These are phyloP conservation scores for Flaveria robusta DNA, from an alignment of 129 eudicot genomes.

Conservation along the genomic window DNA sequence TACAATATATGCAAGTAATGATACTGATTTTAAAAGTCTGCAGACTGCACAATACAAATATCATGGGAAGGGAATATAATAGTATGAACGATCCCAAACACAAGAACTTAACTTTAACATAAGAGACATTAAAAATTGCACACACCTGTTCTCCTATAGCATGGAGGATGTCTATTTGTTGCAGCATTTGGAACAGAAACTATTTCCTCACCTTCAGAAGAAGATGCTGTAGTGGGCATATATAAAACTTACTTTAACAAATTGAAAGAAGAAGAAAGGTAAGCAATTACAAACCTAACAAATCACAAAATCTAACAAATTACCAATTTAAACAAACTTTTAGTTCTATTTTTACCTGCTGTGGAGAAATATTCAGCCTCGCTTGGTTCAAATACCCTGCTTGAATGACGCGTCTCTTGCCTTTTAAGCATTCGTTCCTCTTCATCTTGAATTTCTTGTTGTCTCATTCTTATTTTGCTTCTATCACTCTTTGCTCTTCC, in stretches of 20 bases:
- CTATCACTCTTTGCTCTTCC: conserved; percentile 99
- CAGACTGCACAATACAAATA: background rate
- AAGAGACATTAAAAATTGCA: background rate
- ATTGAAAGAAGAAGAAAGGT: background rate
- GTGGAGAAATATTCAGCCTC: conserved; percentile 54
- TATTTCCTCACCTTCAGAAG: conserved; percentile 70
- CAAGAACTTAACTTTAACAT: conserved; percentile 7
- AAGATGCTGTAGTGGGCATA: conserved; percentile 45
- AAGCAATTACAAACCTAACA: background rate
- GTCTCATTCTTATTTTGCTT: conserved; percentile 98
- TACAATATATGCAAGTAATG: background rate
- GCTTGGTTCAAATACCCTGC: conserved; percentile 40
- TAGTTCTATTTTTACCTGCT: conserved; percentile 44
- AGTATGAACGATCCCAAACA: background rate
- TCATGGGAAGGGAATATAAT: background rate
- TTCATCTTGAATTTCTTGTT: conserved; percentile 79
- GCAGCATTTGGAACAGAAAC: conserved; percentile 46
- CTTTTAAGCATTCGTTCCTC: conserved; percentile 62
- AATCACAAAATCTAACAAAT: background rate
- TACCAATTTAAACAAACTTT: background rate
- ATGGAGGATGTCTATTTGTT: conserved; percentile 45
- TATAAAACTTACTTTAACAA: conserved; percentile 1
- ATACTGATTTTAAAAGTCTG: background rate
- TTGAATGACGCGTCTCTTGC: conserved; percentile 50
- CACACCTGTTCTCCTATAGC: conserved; percentile 69